Evolutionary conservation across 1,284 basidiomycete species (phyloP).

Genomic region (Wallemia ichthyophaga): DNA sequence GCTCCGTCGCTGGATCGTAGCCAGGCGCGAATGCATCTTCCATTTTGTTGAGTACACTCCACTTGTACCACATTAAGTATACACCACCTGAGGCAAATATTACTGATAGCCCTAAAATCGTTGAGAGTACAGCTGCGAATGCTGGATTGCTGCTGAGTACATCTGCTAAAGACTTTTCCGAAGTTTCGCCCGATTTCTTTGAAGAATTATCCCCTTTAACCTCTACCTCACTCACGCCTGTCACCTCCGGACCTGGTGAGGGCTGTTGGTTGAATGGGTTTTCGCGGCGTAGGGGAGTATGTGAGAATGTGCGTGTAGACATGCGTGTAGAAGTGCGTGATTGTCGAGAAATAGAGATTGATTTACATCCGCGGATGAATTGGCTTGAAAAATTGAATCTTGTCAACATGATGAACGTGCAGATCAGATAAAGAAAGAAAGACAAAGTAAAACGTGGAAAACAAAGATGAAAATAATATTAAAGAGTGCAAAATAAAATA

Average conservation of each 20-base stretch:
- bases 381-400: no score
- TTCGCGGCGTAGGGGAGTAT: neutral
- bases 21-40: neutral
- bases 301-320: neutral
- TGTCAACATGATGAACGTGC: no score
- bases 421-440: no score
- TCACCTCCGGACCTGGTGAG: neutral
- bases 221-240: neutral
- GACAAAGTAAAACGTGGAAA: no score
- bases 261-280: neutral
- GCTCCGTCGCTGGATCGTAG: neutral
- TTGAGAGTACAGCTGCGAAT: neutral
- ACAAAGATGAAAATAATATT: neutral
- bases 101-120: neutral
- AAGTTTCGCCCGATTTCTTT: neutral
- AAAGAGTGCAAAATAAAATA: neutral
- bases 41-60: neutral
- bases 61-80: conserved; percentile 1
- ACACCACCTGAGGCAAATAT: neutral
- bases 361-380: no score
- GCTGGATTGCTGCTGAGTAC: neutral
- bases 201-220: neutral
- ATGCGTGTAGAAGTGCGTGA: no score
- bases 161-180: neutral
- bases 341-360: no score